A percentile compares a stretch with the other conserved stretches of the same genome.
phyloP scores from a whole-genome alignment of 768 basidiomycete species.

The Tremella mesenterica region DNA sequence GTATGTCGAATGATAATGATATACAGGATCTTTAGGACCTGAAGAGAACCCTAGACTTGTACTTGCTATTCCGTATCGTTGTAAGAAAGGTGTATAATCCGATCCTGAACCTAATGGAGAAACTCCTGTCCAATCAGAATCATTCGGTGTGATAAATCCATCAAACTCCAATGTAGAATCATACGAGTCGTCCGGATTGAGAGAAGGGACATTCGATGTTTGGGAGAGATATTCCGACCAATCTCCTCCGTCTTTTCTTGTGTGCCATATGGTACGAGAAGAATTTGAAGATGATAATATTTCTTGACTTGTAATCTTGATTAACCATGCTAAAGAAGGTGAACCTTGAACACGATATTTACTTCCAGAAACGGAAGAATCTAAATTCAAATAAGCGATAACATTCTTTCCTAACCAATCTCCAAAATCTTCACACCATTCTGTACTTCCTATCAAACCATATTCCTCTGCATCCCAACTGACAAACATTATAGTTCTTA shows the following conservation, averaged over 20 bases:
- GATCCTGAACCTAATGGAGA: conserved; percentile 56
- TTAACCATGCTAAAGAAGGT: conserved; percentile 71
- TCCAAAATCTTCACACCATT: conserved; percentile 87
- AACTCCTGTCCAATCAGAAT: neutral
- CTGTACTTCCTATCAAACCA: conserved; percentile 62
- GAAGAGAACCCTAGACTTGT: conserved; percentile 35
- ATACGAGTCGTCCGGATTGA: no score
- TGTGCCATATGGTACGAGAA: conserved; percentile 69
- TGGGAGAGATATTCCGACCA: conserved; percentile 48
- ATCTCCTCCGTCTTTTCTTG: conserved; percentile 55
- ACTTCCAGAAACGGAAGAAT: conserved; percentile 59
- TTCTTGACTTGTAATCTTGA: conserved; percentile 59
- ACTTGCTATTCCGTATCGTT: conserved; percentile 56
- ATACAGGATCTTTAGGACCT: conserved; percentile 47
- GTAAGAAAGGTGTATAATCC: conserved; percentile 87
- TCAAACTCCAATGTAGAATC: no score
- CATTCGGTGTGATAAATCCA: neutral
- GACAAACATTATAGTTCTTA: conserved; percentile 64
- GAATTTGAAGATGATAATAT: conserved; percentile 63
- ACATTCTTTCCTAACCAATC: conserved; percentile 66
- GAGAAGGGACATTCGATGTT: neutral
- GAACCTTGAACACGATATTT: conserved; percentile 56
- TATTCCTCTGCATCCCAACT: conserved; percentile 67
- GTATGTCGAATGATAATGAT: conserved; percentile 69
- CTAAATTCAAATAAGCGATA: conserved; percentile 79